Conservation (phyloP, 177 flowering plant species). For the Vitis hybrid region DNA sequence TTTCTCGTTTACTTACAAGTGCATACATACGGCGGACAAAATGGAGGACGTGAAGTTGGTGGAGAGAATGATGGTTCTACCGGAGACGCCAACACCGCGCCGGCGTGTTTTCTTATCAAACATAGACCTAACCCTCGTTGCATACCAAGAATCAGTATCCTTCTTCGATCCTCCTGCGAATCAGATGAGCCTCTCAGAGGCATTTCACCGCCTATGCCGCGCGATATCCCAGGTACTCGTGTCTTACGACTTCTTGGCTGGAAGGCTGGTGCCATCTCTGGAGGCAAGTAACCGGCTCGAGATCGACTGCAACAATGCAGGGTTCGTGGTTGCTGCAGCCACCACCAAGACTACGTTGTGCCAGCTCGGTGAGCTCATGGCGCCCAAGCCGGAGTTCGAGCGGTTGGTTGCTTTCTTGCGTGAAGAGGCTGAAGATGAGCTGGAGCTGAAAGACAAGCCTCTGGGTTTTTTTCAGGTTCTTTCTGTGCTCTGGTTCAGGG, state of each 20-base stretch:
- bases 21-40: too few species aligned
- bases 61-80: slow-evolving; percentile 14
- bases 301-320: too few species aligned
- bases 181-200: slow-evolving; percentile 16
- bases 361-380: slow-evolving; percentile 21
- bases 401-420: slow-evolving; percentile 22
- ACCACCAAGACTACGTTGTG: slow-evolving; percentile 11
- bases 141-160: slow-evolving; percentile 19
- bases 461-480: slow-evolving; percentile 23
- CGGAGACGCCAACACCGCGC: slow-evolving; percentile 7
- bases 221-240: slow-evolving; percentile 19
- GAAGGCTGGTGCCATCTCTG: slow-evolving; percentile 13
- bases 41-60: slow-evolving; percentile 16
- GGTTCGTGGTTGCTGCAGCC: slow-evolving; percentile 18
- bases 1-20: too few species aligned
- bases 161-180: slow-evolving; percentile 20
- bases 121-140: slow-evolving; percentile 27
- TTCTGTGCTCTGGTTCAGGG: too few species aligned
- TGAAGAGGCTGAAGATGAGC: slow-evolving; percentile 2
- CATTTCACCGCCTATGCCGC: background rate
- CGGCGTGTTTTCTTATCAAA: slow-evolving; percentile 28
- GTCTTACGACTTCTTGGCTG: slow-evolving; percentile 27
- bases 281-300: too few species aligned
- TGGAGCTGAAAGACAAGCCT: slow-evolving; percentile 26
- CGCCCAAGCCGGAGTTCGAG: slow-evolving; percentile 23